Evolutionary conservation across 352 stramenopile genomes (phyloP), one percentile per base, ranked within the genome.

Genomic region (Pythium vanterpoolii): DNA sequence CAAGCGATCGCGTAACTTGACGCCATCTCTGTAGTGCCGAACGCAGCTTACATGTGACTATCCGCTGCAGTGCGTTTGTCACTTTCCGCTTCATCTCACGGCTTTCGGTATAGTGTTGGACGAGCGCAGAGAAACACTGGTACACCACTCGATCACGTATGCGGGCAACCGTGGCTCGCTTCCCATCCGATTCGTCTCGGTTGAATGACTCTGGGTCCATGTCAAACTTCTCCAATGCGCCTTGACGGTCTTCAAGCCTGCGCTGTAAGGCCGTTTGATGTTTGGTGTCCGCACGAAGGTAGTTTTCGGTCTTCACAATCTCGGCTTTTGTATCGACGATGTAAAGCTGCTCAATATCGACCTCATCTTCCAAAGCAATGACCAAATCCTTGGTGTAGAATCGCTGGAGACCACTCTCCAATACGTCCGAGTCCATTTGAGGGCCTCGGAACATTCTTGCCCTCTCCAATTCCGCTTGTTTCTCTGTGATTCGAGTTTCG

Each of bases 281-380:
- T 19, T 76, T 85, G 13, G 72, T 62, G 42, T 91, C 83, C n/a
- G 64, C 76, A 11, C 72, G 71, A n/a, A 90, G 50, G 34, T 86
- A 85, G 40, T 90, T 88, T 43, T 94, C 80, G 5, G 86, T 73
- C 50, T 79, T 72, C 5, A 90, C 64, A 26, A 87, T 83, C 33
- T 92, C 82, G 9, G 74, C 58, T 44, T 94, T 94, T 5, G 79
- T 76, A 38, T 94, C 81, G 3, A 86, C 51, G 43, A 94, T 94
- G 56, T 92, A 94, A n/a, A 90, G 69, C 55, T 90, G 77, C 34
- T 94, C 84, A 31, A 94, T 92, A 51, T 87, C 80, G 19, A 94
- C 77, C 54, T 94, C 84, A 62, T 94, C 84, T 56, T 90, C 80
- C 13, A 94, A 66, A 0, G 81, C 75, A 1, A 87, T 54, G 1